Evolutionary conservation across 2,329 filamentous ascomycete genomes (phyloP), one percentile per base, ranked within the genome.

Genomic region (Sporothrix luriei): DNA sequence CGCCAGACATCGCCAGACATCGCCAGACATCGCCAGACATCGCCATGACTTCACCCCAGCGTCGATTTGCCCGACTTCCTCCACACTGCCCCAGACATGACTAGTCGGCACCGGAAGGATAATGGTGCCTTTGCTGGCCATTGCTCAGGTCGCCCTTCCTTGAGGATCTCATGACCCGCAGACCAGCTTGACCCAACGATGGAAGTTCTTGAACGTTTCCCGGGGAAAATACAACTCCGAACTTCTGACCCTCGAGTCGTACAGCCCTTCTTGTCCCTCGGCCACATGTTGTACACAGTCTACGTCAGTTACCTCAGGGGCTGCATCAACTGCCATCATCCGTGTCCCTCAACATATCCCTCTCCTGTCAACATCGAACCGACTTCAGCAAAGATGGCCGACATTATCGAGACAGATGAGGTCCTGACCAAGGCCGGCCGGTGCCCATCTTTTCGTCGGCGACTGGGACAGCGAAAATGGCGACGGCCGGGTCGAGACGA

Each of bases 401-500:
- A 69, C 24, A 29, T 66, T 10, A 2, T 29, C 16, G 5, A n/a
- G n/a, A 16, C 55, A 10, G 69, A 70, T 21, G 51, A 54, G 2
- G 38, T 38, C 24, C 21, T 71, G 52, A 16, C 26, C 46, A 72
- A 68, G 21, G 48, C 29, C 48, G 9, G 54, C 73, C 9, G 75
- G 75, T 3, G 74, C 75, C 0, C 75, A 76, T 67, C 73, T 76
- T 21, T 75, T 73, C 66, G 76, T 76, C 54, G 75, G 75, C 26
- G 75, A 77, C 69, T 75, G 73, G 74, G 73, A 75, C 51, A 71
- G 69, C 1, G 52, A 21, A 14, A 74, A 74, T 46, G 74, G 75
- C 33, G 67, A 69, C 57, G 67, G 67, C 46, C 65, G 68, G 68
- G 68, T 69, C 49, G 57, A 69, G 49, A 69, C 68, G 16, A 33